These are phyloP conservation scores for Taiozyma sp. DNA, from an alignment of 1,139 yeast species.

Conservation along the genomic window DNA sequence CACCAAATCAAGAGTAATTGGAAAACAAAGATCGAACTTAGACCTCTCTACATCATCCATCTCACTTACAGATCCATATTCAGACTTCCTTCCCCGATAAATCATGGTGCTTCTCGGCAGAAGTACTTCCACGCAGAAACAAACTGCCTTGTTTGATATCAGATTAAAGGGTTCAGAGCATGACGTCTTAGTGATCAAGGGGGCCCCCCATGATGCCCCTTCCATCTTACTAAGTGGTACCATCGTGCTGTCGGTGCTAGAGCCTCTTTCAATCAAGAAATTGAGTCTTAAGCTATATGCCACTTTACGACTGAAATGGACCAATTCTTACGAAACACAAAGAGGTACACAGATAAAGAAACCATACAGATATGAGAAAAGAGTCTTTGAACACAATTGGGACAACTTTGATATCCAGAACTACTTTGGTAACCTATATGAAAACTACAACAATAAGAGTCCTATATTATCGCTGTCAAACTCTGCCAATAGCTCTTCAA, in stretches of 20 bases:
- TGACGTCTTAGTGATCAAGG: slow-evolving; percentile 79
- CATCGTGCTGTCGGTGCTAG: slow-evolving; percentile 69
- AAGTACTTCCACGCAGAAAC: slow-evolving; percentile 11
- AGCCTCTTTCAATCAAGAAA: slow-evolving; percentile 65
- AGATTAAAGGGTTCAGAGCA: slow-evolving; percentile 62
- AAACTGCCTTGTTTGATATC: slow-evolving; percentile 52
- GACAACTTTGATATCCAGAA: slow-evolving; percentile 50
- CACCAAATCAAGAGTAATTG: neutral
- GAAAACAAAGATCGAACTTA: neutral
- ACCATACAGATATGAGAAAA: slow-evolving; percentile 55
- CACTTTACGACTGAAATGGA: slow-evolving; percentile 54
- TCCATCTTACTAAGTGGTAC: slow-evolving; percentile 73
- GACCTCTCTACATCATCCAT: neutral
- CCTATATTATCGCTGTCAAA: slow-evolving; percentile 6
- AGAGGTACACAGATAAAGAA: slow-evolving; percentile 41
- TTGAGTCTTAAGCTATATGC: slow-evolving; percentile 61
- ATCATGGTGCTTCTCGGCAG: slow-evolving; percentile 19
- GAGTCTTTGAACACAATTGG: slow-evolving; percentile 74
- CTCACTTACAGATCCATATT: neutral
- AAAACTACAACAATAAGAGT: slow-evolving; percentile 18
- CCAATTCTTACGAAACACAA: slow-evolving; percentile 41
- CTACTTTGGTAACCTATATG: slow-evolving; percentile 27
- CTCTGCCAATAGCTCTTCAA: slow-evolving; percentile 19
- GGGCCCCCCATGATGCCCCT: slow-evolving; percentile 70
- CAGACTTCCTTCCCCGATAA: neutral